Evolutionary conservation across 176 grass and related monocot genomes (phyloP).

Genomic region (Typha latifolia): DNA sequence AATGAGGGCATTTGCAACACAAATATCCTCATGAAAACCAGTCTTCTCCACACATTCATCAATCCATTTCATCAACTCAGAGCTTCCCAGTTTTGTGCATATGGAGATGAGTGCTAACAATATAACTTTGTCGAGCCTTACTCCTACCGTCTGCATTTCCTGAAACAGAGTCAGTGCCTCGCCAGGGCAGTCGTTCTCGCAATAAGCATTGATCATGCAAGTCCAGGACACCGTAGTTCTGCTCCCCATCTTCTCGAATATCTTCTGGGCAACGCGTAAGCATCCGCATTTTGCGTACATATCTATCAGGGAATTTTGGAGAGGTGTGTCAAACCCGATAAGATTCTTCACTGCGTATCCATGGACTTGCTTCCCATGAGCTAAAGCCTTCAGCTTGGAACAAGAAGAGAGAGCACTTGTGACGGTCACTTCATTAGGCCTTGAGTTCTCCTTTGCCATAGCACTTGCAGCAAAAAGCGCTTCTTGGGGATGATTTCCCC

Average conservation of each 20-base stretch:
- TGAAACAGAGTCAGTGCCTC: conserved; percentile 29
- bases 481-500: background rate
- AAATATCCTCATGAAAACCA: conserved; percentile 18
- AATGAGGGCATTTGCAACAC: conserved; percentile 36
- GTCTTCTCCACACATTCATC: conserved; percentile 13
- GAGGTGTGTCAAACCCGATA: conserved; percentile 14
- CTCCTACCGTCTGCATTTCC: conserved; percentile 30
- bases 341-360: conserved; percentile 29
- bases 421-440: conserved; percentile 22
- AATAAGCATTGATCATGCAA: conserved; percentile 45
- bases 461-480: conserved; percentile 8
- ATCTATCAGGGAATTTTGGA: conserved; percentile 34
- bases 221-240: conserved; percentile 49
- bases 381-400: conserved; percentile 24
- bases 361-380: conserved; percentile 28
- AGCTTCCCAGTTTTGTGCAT: conserved; percentile 27
- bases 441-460: conserved; percentile 24
- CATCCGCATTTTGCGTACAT: conserved; percentile 35
- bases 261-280: conserved; percentile 4
- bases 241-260: conserved; percentile 17
- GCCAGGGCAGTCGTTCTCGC: conserved; percentile 10
- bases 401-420: conserved; percentile 35
- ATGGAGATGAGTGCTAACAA: conserved; percentile 38
- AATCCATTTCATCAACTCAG: conserved; percentile 22
- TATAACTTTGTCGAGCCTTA: conserved; percentile 36